Evolutionary conservation across 140 eudicot species (phyloP).

Genomic region (Flaveria floridana): DNA sequence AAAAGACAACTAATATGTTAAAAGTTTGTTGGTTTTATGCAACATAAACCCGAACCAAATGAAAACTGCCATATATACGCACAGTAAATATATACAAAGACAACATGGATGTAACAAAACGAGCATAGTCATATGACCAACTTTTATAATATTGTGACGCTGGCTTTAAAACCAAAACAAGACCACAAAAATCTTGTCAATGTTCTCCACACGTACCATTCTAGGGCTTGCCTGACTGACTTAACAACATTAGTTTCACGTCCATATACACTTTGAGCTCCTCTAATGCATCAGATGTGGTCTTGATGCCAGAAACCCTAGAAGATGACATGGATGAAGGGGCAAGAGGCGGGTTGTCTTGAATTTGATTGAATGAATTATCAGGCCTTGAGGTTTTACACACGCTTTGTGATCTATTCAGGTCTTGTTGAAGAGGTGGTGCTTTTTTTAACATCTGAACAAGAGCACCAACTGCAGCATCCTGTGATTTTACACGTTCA

Average conservation of each 20-base stretch:
- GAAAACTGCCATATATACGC: conserved; percentile 26
- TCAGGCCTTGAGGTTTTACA: conserved; percentile 33
- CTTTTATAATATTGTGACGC: conserved; percentile 10
- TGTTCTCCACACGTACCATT: conserved; percentile 6
- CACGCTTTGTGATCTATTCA: conserved; percentile 30
- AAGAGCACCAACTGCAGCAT: conserved; percentile 82
- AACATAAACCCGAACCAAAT: neutral
- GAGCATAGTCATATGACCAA: conserved; percentile 19
- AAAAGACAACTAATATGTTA: neutral
- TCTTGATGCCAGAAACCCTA: conserved; percentile 43
- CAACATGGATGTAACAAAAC: conserved; percentile 25
- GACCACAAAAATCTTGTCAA: conserved; percentile 10
- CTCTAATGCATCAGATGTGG: conserved; percentile 78
- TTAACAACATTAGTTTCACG: conserved; percentile 59
- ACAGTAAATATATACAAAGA: conserved; percentile 35
- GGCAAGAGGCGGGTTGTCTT: conserved; percentile 29
- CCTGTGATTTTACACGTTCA: conserved; percentile 61
- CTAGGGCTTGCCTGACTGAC: conserved; percentile 42
- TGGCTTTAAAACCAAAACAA: conserved; percentile 13
- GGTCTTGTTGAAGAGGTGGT: conserved; percentile 67
- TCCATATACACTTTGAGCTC: conserved; percentile 69
- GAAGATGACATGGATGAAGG: conserved; percentile 43
- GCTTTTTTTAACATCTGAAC: conserved; percentile 81
- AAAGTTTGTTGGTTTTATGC: neutral
- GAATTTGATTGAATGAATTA: conserved; percentile 22